Evolutionary conservation across 1,139 yeast genomes (phyloP), one percentile per base, ranked within the genome.

Genomic region (Yamadazyma dendronema): DNA sequence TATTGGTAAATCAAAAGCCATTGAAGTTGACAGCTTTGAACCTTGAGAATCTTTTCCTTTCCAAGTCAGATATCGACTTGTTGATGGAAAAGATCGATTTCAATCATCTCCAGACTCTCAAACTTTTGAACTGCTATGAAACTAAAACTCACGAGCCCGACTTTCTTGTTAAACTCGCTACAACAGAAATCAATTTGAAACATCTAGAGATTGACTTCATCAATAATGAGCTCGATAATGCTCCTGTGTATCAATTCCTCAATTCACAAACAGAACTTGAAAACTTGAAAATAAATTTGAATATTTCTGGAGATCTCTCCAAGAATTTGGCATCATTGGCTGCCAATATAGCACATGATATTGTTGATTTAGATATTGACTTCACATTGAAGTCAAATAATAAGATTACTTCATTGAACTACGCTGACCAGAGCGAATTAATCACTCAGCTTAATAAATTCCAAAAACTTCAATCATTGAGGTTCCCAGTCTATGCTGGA

Each of bases 401-500:
- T 21, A 30, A 26, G 9, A 24, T 33, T n/a, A 31, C 30, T 10
- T 30, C 32, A 2, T 29, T 37, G 16, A 28, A 34, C 14, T 15
- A 27, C n/a, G 27, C 31, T 4, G 23, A 36, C 15, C 38, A 36
- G 15, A 13, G 15, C 1, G 39, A 36, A 3, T 26, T 36, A 7
- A 13, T 42, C 15, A n/a, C 17, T 3, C 17, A 14, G 3, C 21
- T 42, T 21, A 38, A 40, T 29, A 23, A 12, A n/a, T 42, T 42
- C 17, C 23, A 35, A 21, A 30, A 28, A 9, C 13, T 24, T 6
- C 11, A 24, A n/a, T 24, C 5, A 4, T 24, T 24, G 26, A 24
- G 11, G 11, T 5, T 24, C 5, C 26, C 60, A 65, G 30, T 84
- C 81, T 53, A 72, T 72, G 52, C 42, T 35, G 3, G 58, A 67